Conservation (phyloP, 768 basidiomycete species). For the Termitomyces eurrhizus region DNA sequence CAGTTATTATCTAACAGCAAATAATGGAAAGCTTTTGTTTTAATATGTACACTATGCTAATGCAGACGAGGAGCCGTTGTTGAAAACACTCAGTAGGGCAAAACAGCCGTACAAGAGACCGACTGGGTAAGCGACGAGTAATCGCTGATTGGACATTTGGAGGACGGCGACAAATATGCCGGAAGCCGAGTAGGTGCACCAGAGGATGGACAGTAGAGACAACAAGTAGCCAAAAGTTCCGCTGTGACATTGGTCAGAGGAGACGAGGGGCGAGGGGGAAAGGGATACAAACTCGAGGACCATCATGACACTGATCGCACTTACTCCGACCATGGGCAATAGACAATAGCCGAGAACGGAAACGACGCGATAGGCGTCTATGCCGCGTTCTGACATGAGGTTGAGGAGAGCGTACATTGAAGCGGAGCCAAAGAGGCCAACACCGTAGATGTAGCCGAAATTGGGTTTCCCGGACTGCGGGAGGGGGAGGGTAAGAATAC, state of each 20-base stretch:
- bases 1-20: conserved; percentile 48
- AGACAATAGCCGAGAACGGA: conserved; percentile 97
- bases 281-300: conserved; percentile 78
- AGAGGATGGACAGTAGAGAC: conserved; percentile 77
- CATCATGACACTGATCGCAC: conserved; percentile 81
- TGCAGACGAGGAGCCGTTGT: conserved; percentile 37
- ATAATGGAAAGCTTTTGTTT: conserved; percentile 6
- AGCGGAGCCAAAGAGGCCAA: conserved; percentile 89
- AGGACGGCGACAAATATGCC: conserved; percentile 95
- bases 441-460: conserved; percentile 98
- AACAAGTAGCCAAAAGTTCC: conserved; percentile 83
- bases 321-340: conserved; percentile 93
- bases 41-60: conserved; percentile 14
- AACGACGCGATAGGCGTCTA: conserved; percentile 92
- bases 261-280: not conserved
- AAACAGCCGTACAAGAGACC: conserved; percentile 93
- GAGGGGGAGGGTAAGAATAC: conserved; percentile 5
- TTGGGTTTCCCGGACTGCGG: conserved; percentile 94
- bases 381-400: conserved; percentile 92
- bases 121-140: conserved; percentile 95
- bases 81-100: conserved; percentile 85
- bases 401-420: conserved; percentile 95
- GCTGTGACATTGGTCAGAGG: conserved; percentile 35
- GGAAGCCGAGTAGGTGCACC: conserved; percentile 97
- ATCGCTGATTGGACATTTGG: conserved; percentile 91